Conservation (phyloP, 768 basidiomycete species). For the Pulveroboletus sp. region DNA sequence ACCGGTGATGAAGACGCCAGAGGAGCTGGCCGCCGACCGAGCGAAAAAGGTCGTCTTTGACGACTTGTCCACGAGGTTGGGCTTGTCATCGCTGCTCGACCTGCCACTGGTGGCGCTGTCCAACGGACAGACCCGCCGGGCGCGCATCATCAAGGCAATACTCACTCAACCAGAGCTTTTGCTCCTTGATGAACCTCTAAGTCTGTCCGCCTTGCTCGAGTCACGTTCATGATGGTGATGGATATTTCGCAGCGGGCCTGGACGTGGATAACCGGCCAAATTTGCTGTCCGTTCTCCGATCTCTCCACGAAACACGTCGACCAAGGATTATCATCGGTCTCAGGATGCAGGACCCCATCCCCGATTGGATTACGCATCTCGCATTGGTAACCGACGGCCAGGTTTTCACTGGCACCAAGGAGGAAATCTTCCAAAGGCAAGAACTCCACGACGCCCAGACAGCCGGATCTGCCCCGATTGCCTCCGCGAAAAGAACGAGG, state of each 20-base stretch:
- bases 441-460: conserved; percentile 4
- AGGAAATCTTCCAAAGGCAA: conserved; percentile 38
- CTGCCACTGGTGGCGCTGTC: conserved; percentile 81
- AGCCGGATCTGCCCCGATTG: not conserved
- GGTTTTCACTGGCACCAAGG: conserved; percentile 50
- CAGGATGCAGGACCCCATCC: conserved; percentile 66
- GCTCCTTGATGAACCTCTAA: conserved; percentile 88
- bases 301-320: conserved; percentile 42
- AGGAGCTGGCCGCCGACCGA: conserved; percentile 25
- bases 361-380: conserved; percentile 69
- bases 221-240: not conserved
- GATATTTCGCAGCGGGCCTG: conserved; percentile 60
- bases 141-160: conserved; percentile 76
- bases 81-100: conserved; percentile 63
- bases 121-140: conserved; percentile 88
- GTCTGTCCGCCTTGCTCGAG: conserved; percentile 38
- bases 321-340: conserved; percentile 67
- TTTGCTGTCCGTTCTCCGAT: conserved; percentile 52
- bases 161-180: conserved; percentile 67
- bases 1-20: conserved; percentile 16
- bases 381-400: conserved; percentile 48
- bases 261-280: conserved; percentile 58
- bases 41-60: conserved; percentile 42
- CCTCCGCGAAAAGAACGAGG: not conserved
- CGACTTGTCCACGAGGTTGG: conserved; percentile 51